Percentiles rank a stretch among this genome's conserved stretches.
These are phyloP conservation scores for Trametes pubescens DNA, from an alignment of 1,284 basidiomycete species.

Conservation along the genomic window DNA sequence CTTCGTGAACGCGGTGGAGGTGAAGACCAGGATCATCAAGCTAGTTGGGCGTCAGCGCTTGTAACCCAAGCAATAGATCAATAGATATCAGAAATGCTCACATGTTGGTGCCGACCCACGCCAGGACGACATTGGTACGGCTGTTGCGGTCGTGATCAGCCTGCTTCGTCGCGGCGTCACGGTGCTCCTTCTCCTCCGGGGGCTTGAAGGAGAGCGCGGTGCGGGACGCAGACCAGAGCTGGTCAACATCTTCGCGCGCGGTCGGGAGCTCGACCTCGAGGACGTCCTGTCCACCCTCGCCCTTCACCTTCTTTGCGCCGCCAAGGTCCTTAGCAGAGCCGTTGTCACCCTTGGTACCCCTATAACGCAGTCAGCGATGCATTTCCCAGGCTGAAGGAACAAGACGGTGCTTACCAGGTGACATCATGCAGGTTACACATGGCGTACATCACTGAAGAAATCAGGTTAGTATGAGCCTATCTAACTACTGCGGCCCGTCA, in stretches of 20 bases:
- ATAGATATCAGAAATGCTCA: conserved; percentile 43
- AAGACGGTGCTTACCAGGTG: conserved; percentile 62
- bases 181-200: conserved; percentile 78
- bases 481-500: not conserved
- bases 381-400: not conserved
- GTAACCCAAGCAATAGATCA: conserved; percentile 18
- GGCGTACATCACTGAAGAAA: conserved; percentile 79
- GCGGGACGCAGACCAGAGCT: conserved; percentile 81
- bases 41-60: conserved; percentile 44
- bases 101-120: conserved; percentile 90
- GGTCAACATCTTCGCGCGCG: conserved; percentile 85
- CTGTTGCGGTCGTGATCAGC: conserved; percentile 87
- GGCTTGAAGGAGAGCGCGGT: conserved; percentile 71
- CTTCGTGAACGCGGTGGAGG: conserved; percentile 75
- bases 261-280: conserved; percentile 88
- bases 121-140: conserved; percentile 84
- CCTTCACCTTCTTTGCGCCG: conserved; percentile 86
- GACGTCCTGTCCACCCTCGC: conserved; percentile 83
- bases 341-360: conserved; percentile 94
- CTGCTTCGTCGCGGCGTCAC: conserved; percentile 89
- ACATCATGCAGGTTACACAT: conserved; percentile 94
- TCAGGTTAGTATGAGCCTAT: conserved; percentile 6
- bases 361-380: conserved; percentile 30
- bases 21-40: conserved; percentile 84
- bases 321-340: conserved; percentile 87